Evolutionary conservation across 2,329 filamentous ascomycete genomes (phyloP).

Genomic region (Penicillium sp.): DNA sequence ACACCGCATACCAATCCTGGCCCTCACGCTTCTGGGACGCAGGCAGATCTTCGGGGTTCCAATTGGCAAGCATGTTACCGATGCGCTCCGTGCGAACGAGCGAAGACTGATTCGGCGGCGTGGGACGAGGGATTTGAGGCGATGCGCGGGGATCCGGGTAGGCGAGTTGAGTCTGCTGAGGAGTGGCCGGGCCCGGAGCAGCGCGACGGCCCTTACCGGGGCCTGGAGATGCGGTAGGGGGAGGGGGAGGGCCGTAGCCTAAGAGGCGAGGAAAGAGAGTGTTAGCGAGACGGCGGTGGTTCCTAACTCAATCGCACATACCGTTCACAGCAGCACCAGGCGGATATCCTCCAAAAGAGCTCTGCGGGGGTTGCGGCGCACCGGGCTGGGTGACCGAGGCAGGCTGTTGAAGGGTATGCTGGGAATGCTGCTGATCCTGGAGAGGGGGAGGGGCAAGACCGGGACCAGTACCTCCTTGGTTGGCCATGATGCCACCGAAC

Average conservation of each 20-base stretch:
- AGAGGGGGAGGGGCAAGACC: constrained; percentile 73
- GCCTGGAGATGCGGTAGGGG: constrained; percentile 80
- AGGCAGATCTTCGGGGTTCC: constrained; percentile 80
- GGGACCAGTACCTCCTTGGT: constrained; percentile 76
- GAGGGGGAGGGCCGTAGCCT: constrained; percentile 78
- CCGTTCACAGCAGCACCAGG: constrained; percentile 60
- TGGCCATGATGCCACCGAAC: constrained; percentile 94
- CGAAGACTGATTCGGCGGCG: constrained; percentile 55
- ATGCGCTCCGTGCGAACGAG: constrained; percentile 46
- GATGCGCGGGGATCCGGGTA: constrained; percentile 80
- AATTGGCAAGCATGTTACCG: constrained; percentile 72
- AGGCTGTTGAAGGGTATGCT: constrained; percentile 57
- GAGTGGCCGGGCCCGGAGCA: constrained; percentile 69
- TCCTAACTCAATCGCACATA: constrained; percentile 39
- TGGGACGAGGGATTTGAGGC: constrained; percentile 82
- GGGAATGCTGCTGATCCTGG: constrained; percentile 58
- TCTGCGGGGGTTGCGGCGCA: constrained; percentile 66
- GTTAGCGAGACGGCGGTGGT: constrained; percentile 46
- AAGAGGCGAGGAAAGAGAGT: constrained; percentile 33
- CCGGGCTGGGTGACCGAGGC: constrained; percentile 54
- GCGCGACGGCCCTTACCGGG: constrained; percentile 68
- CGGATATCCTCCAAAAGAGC: constrained; percentile 68
- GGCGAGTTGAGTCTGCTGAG: constrained; percentile 83
- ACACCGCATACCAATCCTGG: constrained; percentile 92
- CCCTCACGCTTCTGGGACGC: constrained; percentile 84